Evolutionary conservation across 1,284 basidiomycete species (phyloP).

Genomic region (Agroathelia rolfsii): DNA sequence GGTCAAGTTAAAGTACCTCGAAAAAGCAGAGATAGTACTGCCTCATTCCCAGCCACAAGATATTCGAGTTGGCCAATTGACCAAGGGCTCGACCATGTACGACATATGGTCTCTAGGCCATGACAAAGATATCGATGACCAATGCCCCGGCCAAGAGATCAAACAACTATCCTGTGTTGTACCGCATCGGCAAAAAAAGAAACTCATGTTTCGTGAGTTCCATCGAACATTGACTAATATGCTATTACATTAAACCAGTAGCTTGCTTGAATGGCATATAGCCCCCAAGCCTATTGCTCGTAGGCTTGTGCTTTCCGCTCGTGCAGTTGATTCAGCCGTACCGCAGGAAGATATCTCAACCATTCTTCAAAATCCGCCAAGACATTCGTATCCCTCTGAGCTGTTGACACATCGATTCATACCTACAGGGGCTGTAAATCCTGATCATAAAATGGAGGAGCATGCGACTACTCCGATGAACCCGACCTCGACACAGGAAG

Average conservation of each 20-base stretch:
- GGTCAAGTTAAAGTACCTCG: slow-evolving; percentile 57
- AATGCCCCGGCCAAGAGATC: slow-evolving; percentile 49
- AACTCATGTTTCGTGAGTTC: slow-evolving; percentile 44
- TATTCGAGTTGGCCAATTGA: slow-evolving; percentile 34
- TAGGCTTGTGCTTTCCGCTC: slow-evolving; percentile 47
- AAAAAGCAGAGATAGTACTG: slow-evolving; percentile 35
- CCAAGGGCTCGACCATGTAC: slow-evolving; percentile 42
- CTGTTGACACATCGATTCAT: slow-evolving; percentile 53
- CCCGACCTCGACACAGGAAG: slow-evolving; percentile 3
- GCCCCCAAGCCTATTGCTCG: slow-evolving; percentile 49
- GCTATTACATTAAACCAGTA: neutral
- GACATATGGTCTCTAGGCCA: slow-evolving; percentile 51
- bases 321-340: slow-evolving; percentile 29
- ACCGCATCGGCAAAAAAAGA: slow-evolving; percentile 48
- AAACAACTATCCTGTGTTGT: slow-evolving; percentile 48
- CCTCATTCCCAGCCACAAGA: slow-evolving; percentile 27
- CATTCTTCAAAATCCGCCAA: slow-evolving; percentile 39
- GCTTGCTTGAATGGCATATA: slow-evolving; percentile 14
- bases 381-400: slow-evolving; percentile 47
- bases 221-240: neutral
- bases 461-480: slow-evolving; percentile 16
- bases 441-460: slow-evolving; percentile 3
- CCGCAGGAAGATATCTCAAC: slow-evolving; percentile 16
- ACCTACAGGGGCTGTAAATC: slow-evolving; percentile 23
- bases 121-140: slow-evolving; percentile 26